Evolutionary conservation across 345 rosid species (phyloP).

Genomic region (Cardamine resedifolia): DNA sequence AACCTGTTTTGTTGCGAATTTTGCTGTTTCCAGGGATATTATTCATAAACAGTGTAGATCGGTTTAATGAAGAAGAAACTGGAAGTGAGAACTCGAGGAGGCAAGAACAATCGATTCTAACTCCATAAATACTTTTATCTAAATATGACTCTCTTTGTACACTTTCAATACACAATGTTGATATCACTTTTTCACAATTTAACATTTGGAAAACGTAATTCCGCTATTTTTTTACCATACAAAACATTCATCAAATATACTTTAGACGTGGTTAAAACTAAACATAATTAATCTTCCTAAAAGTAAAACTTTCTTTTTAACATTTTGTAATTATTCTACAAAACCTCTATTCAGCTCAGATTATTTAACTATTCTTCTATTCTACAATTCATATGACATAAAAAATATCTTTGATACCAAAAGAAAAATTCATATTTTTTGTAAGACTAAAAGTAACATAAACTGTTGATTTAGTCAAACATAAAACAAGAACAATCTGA

Average conservation of each 20-base stretch:
- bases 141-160: constrained; percentile 5
- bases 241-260: background rate
- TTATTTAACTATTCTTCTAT: too few species aligned
- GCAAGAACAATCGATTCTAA: constrained; percentile 11
- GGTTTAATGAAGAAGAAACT: constrained; percentile 49
- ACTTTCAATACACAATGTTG: background rate
- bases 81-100: background rate
- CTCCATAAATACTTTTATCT: background rate
- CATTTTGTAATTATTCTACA: background rate
- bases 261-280: too few species aligned
- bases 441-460: background rate
- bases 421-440: background rate
- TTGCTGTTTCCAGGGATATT: constrained; percentile 55
- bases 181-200: background rate
- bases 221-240: background rate
- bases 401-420: too few species aligned
- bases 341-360: background rate
- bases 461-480: background rate
- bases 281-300: background rate
- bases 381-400: too few species aligned
- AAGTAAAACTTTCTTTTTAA: background rate
- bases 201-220: background rate
- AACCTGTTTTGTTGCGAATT: background rate
- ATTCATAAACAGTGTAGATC: constrained; percentile 64
- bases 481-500: background rate